Percentiles rank a stretch among this genome's conserved stretches.
These are phyloP conservation scores for Papiliotrema terrestris DNA, from an alignment of 1,284 basidiomycete genomes.

Conservation along the genomic window DNA sequence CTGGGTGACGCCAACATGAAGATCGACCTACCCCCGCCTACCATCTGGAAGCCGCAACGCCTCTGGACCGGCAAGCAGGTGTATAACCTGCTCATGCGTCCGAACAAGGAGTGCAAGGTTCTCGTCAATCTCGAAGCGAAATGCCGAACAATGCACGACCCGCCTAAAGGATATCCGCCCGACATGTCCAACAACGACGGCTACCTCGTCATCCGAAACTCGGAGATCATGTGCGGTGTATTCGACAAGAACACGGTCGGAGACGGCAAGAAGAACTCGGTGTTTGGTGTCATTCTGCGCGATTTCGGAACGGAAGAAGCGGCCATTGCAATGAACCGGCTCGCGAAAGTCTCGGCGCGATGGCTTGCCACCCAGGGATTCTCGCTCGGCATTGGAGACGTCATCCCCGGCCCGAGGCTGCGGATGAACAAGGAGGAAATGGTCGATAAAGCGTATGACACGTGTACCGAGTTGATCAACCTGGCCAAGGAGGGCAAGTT, in stretches of 20 bases:
- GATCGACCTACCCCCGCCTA: constrained; percentile 93
- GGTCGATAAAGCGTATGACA: constrained; percentile 83
- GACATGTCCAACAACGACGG: constrained; percentile 98
- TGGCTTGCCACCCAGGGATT: constrained; percentile 97
- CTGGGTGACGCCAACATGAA: constrained; percentile 86
- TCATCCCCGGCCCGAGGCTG: constrained; percentile 87
- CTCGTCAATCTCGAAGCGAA: constrained; percentile 95
- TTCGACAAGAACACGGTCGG: constrained; percentile 99
- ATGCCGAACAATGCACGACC: constrained; percentile 89
- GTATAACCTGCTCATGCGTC: constrained; percentile 94
- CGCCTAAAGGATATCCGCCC: constrained; percentile 55
- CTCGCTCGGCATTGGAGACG: constrained; percentile 97
- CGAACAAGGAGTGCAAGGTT: constrained; percentile 79
- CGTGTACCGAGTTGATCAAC: constrained; percentile 82
- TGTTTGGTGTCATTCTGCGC: constrained; percentile 95
- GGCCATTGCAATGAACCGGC: constrained; percentile 89
- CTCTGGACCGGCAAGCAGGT: constrained; percentile 99
- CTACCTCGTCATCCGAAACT: constrained; percentile 95
- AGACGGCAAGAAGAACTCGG: constrained; percentile 98
- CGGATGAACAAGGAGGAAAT: constrained; percentile 77
- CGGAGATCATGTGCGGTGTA: constrained; percentile 98
- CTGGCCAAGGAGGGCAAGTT: constrained; percentile 88
- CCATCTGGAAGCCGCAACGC: constrained; percentile 86
- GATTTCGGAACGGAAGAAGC: constrained; percentile 97
- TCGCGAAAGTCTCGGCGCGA: constrained; percentile 93